Percentiles rank a stretch among this genome's conserved stretches.
Conservation (phyloP, 495 filamentous ascomycete genomes). For the Xylaria castorea region DNA sequence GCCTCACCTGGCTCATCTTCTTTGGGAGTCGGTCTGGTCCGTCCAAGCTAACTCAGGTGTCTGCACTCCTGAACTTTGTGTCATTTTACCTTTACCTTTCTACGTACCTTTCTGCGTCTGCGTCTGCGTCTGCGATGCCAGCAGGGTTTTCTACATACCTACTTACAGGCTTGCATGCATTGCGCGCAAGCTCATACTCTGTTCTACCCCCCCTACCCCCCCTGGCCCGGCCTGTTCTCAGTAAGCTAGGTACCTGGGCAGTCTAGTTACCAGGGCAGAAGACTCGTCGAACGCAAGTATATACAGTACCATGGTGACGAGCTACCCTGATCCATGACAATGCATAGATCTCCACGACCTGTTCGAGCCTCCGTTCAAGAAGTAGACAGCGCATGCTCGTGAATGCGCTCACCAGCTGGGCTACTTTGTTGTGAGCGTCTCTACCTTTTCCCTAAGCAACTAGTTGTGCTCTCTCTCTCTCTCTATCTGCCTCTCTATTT, state of each 20-base stretch:
- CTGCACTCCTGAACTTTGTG: background rate
- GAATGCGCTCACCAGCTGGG: background rate
- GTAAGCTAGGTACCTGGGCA: background rate
- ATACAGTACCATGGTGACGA: background rate
- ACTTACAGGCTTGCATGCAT: conserved; percentile 12
- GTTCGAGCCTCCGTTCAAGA: conserved; percentile 5
- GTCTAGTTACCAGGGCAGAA: background rate
- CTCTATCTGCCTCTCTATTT: background rate
- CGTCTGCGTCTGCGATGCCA: background rate
- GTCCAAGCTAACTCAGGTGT: background rate
- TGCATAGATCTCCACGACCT: conserved; percentile 22
- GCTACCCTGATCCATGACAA: conserved; percentile 10
- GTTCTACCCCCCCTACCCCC: background rate
- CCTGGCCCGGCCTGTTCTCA: background rate
- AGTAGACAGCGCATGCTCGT: background rate
- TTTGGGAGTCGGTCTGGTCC: conserved; percentile 17
- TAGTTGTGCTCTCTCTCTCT: background rate
- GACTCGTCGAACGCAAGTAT: background rate
- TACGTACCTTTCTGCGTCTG: background rate
- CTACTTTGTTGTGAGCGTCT: background rate
- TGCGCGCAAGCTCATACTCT: conserved; percentile 13
- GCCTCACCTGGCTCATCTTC: conserved; percentile 16
- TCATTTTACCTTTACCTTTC: background rate
- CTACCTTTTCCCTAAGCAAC: background rate
- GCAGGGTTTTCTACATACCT: background rate